Percentiles rank a stretch among this genome's conserved stretches.
Evolutionary conservation across 2,329 filamentous ascomycete species (phyloP).

Genomic region (Colletotrichum chrysophilum): DNA sequence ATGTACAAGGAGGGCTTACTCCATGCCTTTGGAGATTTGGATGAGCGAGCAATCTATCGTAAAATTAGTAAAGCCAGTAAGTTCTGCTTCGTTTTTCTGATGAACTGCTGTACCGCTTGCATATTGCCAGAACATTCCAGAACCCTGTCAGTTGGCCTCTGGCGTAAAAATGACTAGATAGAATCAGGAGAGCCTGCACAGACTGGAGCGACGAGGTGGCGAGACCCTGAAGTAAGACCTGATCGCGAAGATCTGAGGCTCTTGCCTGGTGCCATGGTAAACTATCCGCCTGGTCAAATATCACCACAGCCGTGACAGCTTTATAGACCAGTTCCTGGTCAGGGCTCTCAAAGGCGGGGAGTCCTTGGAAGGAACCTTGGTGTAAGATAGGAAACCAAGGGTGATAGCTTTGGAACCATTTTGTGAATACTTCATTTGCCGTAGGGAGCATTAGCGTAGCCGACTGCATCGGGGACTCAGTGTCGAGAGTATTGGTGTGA

Average conservation of each 20-base stretch:
- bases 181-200: background rate
- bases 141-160: rapidly evolving
- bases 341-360: rapidly evolving
- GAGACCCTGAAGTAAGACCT: rapidly evolving
- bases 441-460: rapidly evolving
- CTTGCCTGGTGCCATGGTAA: background rate
- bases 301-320: background rate
- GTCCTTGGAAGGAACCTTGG: background rate
- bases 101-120: background rate
- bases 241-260: background rate
- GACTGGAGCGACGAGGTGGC: background rate
- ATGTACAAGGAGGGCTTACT: background rate
- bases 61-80: background rate
- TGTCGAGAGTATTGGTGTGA: rapidly evolving
- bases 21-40: rapidly evolving
- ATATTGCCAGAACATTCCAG: rapidly evolving
- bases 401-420: background rate
- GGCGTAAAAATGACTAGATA: background rate
- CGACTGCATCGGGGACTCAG: rapidly evolving
- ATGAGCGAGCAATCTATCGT: background rate
- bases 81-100: background rate
- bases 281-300: background rate
- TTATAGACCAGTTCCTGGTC: background rate
- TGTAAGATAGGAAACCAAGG: background rate
- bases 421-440: rapidly evolving